These are phyloP conservation scores for Conoideocrella luteorostrata DNA, from an alignment of 2,329 filamentous ascomycete species.

Conservation along the genomic window DNA sequence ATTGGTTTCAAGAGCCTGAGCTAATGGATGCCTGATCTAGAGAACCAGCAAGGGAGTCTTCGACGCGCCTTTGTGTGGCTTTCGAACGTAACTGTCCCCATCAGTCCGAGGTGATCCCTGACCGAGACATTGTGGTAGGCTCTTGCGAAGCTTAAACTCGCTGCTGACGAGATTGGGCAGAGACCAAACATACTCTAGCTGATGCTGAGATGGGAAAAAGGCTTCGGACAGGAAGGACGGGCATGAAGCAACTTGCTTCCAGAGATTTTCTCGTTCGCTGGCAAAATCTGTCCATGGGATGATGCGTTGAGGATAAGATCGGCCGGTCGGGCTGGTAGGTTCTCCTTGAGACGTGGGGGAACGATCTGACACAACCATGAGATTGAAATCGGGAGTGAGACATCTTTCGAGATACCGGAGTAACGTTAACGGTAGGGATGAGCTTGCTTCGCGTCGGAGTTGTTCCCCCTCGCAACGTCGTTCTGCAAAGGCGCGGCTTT, in stretches of 20 bases:
- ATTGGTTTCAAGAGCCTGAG: too few species aligned
- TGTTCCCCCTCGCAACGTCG: too few species aligned
- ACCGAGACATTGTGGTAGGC: slow-evolving; percentile 21
- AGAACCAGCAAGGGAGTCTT: slow-evolving; percentile 17
- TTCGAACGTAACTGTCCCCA: slow-evolving; percentile 28
- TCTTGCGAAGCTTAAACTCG: slow-evolving; percentile 25
- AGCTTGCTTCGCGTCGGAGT: slow-evolving; percentile 8
- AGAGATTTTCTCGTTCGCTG: slow-evolving; percentile 24
- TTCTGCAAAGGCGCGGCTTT: too few species aligned
- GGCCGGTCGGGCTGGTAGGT: slow-evolving; percentile 24
- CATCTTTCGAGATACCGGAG: slow-evolving; percentile 25
- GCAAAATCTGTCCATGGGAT: slow-evolving; percentile 28
- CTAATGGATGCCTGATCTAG: slow-evolving; percentile 13
- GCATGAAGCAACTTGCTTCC: slow-evolving; percentile 19
- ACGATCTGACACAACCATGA: slow-evolving; percentile 24
- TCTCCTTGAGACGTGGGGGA: slow-evolving; percentile 27
- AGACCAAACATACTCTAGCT: slow-evolving; percentile 26
- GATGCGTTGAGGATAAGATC: slow-evolving; percentile 28
- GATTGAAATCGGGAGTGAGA: slow-evolving; percentile 23
- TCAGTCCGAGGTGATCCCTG: slow-evolving; percentile 22
- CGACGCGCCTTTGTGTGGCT: slow-evolving; percentile 26
- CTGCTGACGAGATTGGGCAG: slow-evolving; percentile 26
- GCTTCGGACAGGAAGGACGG: slow-evolving; percentile 20
- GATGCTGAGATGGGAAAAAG: slow-evolving; percentile 24
- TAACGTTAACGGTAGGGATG: slow-evolving; percentile 18